A percentile compares a stretch with the other conserved stretches of the same genome.
Conservation (phyloP, 2,329 filamentous ascomycete genomes). For the Trichoderma brevicompactum region DNA sequence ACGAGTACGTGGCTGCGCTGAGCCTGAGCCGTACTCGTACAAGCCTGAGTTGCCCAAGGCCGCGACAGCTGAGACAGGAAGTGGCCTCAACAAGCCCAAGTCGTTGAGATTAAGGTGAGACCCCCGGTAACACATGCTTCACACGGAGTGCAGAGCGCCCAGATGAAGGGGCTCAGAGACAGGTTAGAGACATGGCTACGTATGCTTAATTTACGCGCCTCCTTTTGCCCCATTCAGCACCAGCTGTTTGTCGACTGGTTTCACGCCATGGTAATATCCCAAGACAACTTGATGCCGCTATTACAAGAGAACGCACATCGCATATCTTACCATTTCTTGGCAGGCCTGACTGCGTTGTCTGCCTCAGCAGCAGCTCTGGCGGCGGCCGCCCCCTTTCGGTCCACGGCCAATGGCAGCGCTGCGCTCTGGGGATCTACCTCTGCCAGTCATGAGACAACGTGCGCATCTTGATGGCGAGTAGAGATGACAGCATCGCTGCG, state of each 20-base stretch:
- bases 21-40: slow-evolving; percentile 19
- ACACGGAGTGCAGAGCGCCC: not conserved
- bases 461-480: slow-evolving; percentile 11
- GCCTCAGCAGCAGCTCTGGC: not conserved
- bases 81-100: slow-evolving; percentile 24
- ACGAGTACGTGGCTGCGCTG: slow-evolving; percentile 23
- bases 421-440: slow-evolving; percentile 15
- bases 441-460: slow-evolving; percentile 31
- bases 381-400: slow-evolving; percentile 9
- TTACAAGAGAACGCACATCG: not conserved
- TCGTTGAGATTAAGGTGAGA: slow-evolving; percentile 27
- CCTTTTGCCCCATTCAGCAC: slow-evolving; percentile 4
- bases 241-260: slow-evolving; percentile 15
- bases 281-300: slow-evolving; percentile 17
- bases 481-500: slow-evolving; percentile 16
- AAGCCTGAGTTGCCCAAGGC: slow-evolving; percentile 11
- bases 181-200: slow-evolving; percentile 27
- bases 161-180: slow-evolving; percentile 25
- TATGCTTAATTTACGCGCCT: slow-evolving; percentile 27
- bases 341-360: not conserved
- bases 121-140: slow-evolving; percentile 8
- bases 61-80: slow-evolving; percentile 14
- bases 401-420: slow-evolving; percentile 12
- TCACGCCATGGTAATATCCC: slow-evolving; percentile 22
- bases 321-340: slow-evolving; percentile 25